Conservation (phyloP, 257 asterid species). For the Salvia hispanica region DNA sequence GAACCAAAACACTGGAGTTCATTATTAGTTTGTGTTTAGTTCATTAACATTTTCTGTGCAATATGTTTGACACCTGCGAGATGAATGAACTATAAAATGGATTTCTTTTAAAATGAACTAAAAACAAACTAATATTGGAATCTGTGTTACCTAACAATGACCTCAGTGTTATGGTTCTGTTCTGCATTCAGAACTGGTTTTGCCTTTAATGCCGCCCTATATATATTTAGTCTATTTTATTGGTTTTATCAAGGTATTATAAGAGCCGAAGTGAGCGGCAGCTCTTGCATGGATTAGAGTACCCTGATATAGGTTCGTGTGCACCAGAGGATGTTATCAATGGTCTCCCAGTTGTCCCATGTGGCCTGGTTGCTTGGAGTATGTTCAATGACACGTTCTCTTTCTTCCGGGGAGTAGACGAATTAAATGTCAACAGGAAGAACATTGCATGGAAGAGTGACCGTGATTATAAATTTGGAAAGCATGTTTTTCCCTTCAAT, state of each 20-base stretch:
- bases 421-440: constrained; percentile 57
- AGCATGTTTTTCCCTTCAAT: constrained; percentile 67
- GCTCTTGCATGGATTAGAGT: constrained; percentile 54
- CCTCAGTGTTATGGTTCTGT: too few species aligned
- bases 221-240: constrained; percentile 25
- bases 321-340: constrained; percentile 57
- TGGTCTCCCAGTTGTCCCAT: constrained; percentile 74
- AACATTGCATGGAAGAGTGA: constrained; percentile 83
- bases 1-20: too few species aligned
- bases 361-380: constrained; percentile 87
- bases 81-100: too few species aligned
- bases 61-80: too few species aligned
- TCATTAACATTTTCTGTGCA: too few species aligned
- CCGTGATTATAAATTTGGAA: constrained; percentile 76
- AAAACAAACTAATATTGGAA: too few species aligned
- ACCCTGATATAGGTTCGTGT: constrained; percentile 55
- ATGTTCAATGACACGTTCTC: constrained; percentile 72
- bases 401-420: constrained; percentile 56
- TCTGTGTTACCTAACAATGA: too few species aligned
- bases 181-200: too few species aligned
- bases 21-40: too few species aligned
- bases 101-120: too few species aligned
- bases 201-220: neutral
- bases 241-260: constrained; percentile 54
- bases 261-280: constrained; percentile 77